These are phyloP conservation scores for Stephanodiscus triporus DNA, from an alignment of 108 stramenopile species.

Conservation along the genomic window DNA sequence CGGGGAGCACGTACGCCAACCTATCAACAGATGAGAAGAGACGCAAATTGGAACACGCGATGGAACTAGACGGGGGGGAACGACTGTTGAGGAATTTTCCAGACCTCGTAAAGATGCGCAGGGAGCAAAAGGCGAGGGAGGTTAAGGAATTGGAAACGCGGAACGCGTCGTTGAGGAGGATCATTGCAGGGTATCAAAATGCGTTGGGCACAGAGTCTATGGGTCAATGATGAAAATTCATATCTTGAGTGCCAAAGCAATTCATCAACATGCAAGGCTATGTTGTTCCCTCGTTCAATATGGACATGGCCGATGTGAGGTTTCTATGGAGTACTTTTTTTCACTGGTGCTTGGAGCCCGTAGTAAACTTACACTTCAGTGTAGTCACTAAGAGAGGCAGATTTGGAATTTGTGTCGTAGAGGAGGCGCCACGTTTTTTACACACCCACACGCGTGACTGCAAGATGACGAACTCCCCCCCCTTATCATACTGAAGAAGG, in stretches of 20 bases:
- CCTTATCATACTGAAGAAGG: too few species aligned
- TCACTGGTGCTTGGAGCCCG: background rate
- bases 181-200: slow-evolving; percentile 36
- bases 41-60: slow-evolving; percentile 18
- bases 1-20: background rate
- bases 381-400: background rate
- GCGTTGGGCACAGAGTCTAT: slow-evolving; percentile 3
- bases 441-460: too few species aligned
- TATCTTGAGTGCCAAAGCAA: too few species aligned
- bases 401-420: slow-evolving; percentile 1
- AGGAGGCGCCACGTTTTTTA: too few species aligned
- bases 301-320: too few species aligned
- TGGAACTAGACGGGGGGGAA: slow-evolving; percentile 23
- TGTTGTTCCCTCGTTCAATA: too few species aligned
- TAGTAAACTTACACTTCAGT: background rate
- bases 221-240: background rate
- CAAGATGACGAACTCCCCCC: too few species aligned
- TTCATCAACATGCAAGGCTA: too few species aligned
- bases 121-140: slow-evolving; percentile 15
- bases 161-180: slow-evolving; percentile 36
- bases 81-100: slow-evolving; percentile 18
- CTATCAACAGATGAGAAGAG: slow-evolving; percentile 24
- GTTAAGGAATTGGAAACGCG: slow-evolving; percentile 16
- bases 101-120: slow-evolving; percentile 14
- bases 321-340: background rate